These are phyloP conservation scores for Medicago lupulina DNA, from an alignment of 306 rosid genomes.

Conservation along the genomic window DNA sequence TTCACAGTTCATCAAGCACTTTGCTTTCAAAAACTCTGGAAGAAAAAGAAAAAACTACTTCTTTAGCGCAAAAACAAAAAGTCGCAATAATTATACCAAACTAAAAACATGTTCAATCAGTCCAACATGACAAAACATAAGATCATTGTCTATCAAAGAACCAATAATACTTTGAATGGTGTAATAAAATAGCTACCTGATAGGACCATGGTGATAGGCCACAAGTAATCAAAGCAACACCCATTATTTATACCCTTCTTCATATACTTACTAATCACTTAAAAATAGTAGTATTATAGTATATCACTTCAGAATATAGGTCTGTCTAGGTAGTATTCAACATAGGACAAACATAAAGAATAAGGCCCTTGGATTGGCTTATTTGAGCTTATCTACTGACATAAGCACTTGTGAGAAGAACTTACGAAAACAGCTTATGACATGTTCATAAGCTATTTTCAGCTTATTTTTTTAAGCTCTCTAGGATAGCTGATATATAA, in stretches of 20 bases:
- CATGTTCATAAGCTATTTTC: no score
- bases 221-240: neutral
- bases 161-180: neutral
- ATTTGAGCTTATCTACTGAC: no score
- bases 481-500: no score
- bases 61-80: conserved; percentile 28
- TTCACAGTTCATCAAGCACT: conserved; percentile 96
- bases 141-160: neutral
- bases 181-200: neutral
- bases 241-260: conserved; percentile 1
- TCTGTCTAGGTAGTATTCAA: neutral
- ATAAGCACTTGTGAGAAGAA: no score
- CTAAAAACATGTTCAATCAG: conserved; percentile 31
- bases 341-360: neutral
- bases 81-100: neutral
- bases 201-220: neutral
- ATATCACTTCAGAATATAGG: no score
- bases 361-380: no score
- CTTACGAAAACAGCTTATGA: no score
- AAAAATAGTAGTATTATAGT: no score
- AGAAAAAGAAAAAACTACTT: neutral
- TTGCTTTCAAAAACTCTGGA: conserved; percentile 91
- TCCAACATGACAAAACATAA: conserved; percentile 13
- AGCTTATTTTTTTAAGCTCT: no score
- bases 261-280: neutral